Percentiles rank a stretch among this genome's conserved stretches.
phyloP scores from a whole-genome alignment of 208 protist species.

The Crithidia sp. region DNA sequence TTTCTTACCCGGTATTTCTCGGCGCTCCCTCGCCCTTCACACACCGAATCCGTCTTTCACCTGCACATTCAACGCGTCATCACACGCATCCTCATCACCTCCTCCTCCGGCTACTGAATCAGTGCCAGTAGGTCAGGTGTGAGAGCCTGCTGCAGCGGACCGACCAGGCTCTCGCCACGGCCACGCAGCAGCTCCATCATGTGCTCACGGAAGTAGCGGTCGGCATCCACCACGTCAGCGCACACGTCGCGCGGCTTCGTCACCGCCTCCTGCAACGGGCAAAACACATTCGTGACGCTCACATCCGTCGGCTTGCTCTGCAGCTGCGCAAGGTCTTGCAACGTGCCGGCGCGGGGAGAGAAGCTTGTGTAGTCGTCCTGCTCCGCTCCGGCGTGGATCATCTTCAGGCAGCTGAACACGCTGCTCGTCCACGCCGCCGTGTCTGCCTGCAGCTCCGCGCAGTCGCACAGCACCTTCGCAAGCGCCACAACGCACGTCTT shows the following conservation, averaged over 20 bases:
- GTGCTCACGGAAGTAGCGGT: constrained; percentile 66
- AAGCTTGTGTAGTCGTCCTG: constrained; percentile 84
- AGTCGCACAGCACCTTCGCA: constrained; percentile 72
- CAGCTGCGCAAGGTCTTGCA: constrained; percentile 40
- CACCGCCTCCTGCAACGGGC: constrained; percentile 75
- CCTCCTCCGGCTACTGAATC: constrained; percentile 40
- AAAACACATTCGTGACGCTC: constrained; percentile 67
- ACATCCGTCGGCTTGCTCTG: constrained; percentile 20
- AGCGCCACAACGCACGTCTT: constrained; percentile 88
- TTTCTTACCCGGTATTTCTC: no score
- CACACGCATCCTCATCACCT: no score
- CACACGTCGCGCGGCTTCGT: constrained; percentile 74
- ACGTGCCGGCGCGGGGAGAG: constrained; percentile 40
- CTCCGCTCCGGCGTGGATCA: constrained; percentile 78
- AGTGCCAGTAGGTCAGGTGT: constrained; percentile 53
- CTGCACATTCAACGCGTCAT: background rate
- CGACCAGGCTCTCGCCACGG: constrained; percentile 36
- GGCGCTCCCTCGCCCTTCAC: background rate
- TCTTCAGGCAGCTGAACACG: constrained; percentile 71
- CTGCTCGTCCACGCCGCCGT: constrained; percentile 58
- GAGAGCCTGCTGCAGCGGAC: constrained; percentile 46
- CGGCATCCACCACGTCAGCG: constrained; percentile 58
- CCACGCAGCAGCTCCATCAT: constrained; percentile 60
- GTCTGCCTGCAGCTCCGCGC: constrained; percentile 62
- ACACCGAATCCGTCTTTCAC: background rate